These are phyloP conservation scores for Porpolomopsis calyptriformis DNA, from an alignment of 768 basidiomycete species.

Conservation along the genomic window DNA sequence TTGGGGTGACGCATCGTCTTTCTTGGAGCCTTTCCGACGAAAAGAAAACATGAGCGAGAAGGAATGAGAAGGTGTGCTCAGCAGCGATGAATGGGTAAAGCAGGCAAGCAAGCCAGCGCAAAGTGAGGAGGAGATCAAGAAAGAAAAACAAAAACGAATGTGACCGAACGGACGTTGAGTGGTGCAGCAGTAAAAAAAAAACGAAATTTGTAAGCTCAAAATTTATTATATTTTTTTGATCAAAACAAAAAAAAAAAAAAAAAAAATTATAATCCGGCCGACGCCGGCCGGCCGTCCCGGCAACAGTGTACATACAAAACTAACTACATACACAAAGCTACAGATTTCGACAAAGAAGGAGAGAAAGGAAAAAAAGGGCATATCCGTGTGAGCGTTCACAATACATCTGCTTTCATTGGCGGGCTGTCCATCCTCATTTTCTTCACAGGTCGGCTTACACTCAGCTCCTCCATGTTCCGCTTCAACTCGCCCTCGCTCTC, in stretches of 20 bases:
- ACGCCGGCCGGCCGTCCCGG: not conserved
- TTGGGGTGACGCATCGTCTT: conserved; percentile 33
- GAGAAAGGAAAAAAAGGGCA: conserved; percentile 21
- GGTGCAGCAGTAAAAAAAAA: not conserved
- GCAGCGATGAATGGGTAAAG: conserved; percentile 4
- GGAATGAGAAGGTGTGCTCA: conserved; percentile 10
- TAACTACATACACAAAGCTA: conserved; percentile 10
- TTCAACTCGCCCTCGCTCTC: conserved; percentile 46
- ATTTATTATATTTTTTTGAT: not conserved
- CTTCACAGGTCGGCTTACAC: conserved; percentile 46
- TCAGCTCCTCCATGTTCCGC: conserved; percentile 46
- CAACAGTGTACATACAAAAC: not conserved
- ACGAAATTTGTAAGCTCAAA: not conserved
- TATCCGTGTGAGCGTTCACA: conserved; percentile 3
- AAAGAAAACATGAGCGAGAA: conserved; percentile 54
- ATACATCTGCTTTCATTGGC: conserved; percentile 28
- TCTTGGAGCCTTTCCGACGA: conserved; percentile 54
- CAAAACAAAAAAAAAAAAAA: conserved; percentile 17
- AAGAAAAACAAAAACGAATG: not conserved
- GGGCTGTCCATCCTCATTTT: conserved; percentile 61
- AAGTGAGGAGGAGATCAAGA: too few relatives aligned
- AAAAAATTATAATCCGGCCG: not conserved
- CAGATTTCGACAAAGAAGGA: conserved; percentile 14
- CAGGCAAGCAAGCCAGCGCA: conserved; percentile 1
- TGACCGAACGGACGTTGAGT: too few relatives aligned